Evolutionary conservation across 2,329 filamentous ascomycete species (phyloP).

Genomic region (Verruconis gallopava): DNA sequence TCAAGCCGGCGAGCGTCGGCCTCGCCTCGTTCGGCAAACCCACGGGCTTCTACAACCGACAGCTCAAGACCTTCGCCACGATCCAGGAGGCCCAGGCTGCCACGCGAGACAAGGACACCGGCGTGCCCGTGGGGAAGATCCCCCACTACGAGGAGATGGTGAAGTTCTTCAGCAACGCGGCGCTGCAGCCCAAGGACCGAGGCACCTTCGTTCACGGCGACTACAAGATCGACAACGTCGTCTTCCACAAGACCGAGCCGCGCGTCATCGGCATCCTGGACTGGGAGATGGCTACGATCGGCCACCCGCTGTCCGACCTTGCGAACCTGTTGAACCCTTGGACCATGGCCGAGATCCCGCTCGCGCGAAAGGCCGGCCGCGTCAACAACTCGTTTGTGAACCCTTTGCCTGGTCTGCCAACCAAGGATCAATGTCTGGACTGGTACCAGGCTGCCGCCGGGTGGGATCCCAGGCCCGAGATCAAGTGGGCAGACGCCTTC

Average conservation of each 20-base stretch:
- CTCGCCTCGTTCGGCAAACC: constrained; percentile 61
- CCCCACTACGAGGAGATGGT: constrained; percentile 74
- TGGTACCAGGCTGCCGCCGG: constrained; percentile 59
- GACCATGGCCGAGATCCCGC: constrained; percentile 26
- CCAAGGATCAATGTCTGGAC: constrained; percentile 41
- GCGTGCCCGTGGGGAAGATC: constrained; percentile 63
- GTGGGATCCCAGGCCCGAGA: constrained; percentile 52
- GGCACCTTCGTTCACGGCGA: constrained; percentile 81
- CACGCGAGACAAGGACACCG: constrained; percentile 63
- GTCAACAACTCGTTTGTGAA: constrained; percentile 46
- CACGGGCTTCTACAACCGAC: constrained; percentile 70
- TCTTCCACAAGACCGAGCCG: constrained; percentile 77
- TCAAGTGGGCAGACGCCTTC: constrained; percentile 54
- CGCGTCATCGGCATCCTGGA: constrained; percentile 87
- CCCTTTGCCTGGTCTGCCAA: constrained; percentile 47
- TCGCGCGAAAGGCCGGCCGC: constrained; percentile 26
- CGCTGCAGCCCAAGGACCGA: constrained; percentile 61
- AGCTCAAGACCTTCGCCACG: constrained; percentile 68
- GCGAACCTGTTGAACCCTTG: constrained; percentile 55
- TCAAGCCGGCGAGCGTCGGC: constrained; percentile 52
- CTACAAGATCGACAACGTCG: constrained; percentile 62
- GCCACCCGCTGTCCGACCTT: constrained; percentile 87
- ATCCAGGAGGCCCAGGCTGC: constrained; percentile 69
- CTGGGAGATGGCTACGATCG: constrained; percentile 97
- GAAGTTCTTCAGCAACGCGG: constrained; percentile 58